Conservation (phyloP, 1,139 yeast genomes). For the Arxiozyma slooffiae region DNA sequence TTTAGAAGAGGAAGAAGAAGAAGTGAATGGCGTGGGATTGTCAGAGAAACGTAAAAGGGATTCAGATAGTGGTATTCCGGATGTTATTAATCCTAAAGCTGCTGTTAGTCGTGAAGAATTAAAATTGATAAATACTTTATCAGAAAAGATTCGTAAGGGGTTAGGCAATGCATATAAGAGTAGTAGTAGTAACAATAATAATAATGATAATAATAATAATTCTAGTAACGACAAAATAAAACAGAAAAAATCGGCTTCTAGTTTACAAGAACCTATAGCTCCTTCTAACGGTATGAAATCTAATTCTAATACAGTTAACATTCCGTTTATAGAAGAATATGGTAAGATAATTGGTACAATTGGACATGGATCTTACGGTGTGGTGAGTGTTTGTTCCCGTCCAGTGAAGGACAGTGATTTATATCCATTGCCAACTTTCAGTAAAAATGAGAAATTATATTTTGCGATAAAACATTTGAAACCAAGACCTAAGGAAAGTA, state of each 20-base stretch:
- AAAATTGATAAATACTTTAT: constrained; percentile 40
- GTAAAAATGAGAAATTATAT: constrained; percentile 28
- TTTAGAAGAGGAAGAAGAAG: constrained; percentile 8
- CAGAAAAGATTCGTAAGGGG: constrained; percentile 33
- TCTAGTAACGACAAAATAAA: constrained; percentile 7
- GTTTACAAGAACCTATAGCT: constrained; percentile 1
- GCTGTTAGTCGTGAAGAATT: constrained; percentile 52
- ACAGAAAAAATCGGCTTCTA: constrained; percentile 1
- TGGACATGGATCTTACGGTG: constrained; percentile 65
- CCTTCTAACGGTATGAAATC: not conserved
- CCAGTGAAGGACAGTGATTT: constrained; percentile 28
- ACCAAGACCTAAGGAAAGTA: constrained; percentile 39
- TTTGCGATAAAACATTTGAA: constrained; percentile 70
- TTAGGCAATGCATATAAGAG: constrained; percentile 7
- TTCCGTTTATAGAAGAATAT: constrained; percentile 37
- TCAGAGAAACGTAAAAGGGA: constrained; percentile 22
- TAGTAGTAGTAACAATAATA: not conserved
- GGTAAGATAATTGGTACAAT: constrained; percentile 54
- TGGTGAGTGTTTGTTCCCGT: constrained; percentile 48
- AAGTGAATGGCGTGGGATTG: constrained; percentile 21
- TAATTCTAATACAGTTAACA: not conserved
- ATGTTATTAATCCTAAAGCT: constrained; percentile 35
- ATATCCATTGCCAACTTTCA: constrained; percentile 19
- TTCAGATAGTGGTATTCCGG: constrained; percentile 16
- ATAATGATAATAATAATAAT: constrained; percentile 8